Evolutionary conservation across 2,329 filamentous ascomycete species (phyloP), one percentile per base, ranked within the genome.

Genomic region (Trichoderma hamatum): DNA sequence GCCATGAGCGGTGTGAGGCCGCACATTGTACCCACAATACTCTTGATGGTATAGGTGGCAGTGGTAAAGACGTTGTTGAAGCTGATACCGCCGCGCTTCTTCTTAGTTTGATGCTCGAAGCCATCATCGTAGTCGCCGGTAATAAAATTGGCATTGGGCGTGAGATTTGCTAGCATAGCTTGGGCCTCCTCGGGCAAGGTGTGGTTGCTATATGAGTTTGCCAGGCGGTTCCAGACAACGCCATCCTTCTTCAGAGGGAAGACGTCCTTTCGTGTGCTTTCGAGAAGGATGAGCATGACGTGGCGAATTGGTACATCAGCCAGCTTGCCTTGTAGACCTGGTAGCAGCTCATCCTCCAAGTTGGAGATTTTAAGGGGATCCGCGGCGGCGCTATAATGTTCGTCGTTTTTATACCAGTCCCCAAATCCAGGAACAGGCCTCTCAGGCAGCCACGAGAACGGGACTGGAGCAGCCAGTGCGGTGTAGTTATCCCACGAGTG

Each of bases 201-300:
- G 11, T 74, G 72, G 3, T 80, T 72, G 9, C 76, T 74, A 16
- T 75, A 76, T 1, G 80, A 80, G 1, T 77, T 72, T 3, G 74
- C 71, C 0, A 80, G 75, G 1, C 77, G 77, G 5, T 80, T 74
- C 71, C 77, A 80, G 21, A 83, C 79, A 43, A 80, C 70, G 5
- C 79, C 80, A 1, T 77, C 74, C 67, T 80, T 80, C 46, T 82
- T 82, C 30, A 84, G 72, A 0, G 82, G 82, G 30, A 84, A 84
- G 3, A 84, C 78, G 61, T 84, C 82, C 3, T 80, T 80, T 24
- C 82, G 77, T 0, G 81, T 83, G 54, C 82, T 83, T 67, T 84
- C 82, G 2, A 84, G 74, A n/a, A 82, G 77, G 2, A 84, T 66
- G n/a, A 83, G 70, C 14, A 84, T 72, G 5, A 84, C 75, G 67